phyloP scores from a whole-genome alignment of 768 basidiomycete species.

The Thelephora aurantiotincta region DNA sequence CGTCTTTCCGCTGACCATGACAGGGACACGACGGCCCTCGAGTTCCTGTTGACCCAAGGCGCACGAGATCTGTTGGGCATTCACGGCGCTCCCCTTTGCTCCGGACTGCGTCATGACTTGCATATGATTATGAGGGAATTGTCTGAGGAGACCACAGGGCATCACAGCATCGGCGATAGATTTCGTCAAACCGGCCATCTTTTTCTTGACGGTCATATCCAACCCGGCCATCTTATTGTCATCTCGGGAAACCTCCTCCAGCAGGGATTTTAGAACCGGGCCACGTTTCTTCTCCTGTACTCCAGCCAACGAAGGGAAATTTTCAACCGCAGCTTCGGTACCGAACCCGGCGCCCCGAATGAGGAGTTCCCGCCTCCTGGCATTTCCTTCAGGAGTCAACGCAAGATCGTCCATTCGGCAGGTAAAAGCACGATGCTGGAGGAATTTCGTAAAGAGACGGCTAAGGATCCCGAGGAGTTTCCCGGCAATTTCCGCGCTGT shows the following conservation, averaged over 20 bases:
- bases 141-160: constrained; percentile 75
- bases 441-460: constrained; percentile 90
- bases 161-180: constrained; percentile 82
- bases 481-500: constrained; percentile 81
- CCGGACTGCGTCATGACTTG: constrained; percentile 97
- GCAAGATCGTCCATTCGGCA: constrained; percentile 98
- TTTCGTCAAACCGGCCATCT: constrained; percentile 74
- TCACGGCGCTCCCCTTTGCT: constrained; percentile 95
- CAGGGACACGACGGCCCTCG: constrained; percentile 95
- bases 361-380: constrained; percentile 51
- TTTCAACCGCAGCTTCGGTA: constrained; percentile 79
- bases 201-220: constrained; percentile 83
- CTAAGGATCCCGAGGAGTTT: constrained; percentile 86
- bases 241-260: constrained; percentile 88
- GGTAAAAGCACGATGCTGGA: constrained; percentile 94
- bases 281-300: constrained; percentile 40
- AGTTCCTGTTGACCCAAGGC: constrained; percentile 94
- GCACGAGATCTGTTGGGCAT: constrained; percentile 97
- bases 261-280: constrained; percentile 42
- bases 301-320: constrained; percentile 62
- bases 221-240: constrained; percentile 96
- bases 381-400: constrained; percentile 72
- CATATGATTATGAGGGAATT: constrained; percentile 98
- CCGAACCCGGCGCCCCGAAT: constrained; percentile 58
- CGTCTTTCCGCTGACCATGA: constrained; percentile 99